phyloP scores from a whole-genome alignment of 176 grass and related monocot species.

The Rhynchospora breviuscula region DNA sequence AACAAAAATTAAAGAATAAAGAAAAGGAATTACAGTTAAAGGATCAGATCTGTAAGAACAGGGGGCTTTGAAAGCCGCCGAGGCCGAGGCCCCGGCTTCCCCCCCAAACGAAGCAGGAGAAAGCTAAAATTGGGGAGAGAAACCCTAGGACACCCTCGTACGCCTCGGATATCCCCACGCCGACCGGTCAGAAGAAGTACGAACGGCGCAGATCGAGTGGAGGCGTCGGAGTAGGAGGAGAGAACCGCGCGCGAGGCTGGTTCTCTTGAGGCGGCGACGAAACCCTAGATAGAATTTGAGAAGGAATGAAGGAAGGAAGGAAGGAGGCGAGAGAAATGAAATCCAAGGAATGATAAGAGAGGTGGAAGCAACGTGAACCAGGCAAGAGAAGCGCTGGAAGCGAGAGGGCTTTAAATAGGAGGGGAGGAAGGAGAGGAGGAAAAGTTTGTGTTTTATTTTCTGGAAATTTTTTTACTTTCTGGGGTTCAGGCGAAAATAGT shows the following conservation, averaged over 20 bases:
- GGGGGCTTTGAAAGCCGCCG: conserved; percentile 99
- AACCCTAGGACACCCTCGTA: conserved; percentile 44
- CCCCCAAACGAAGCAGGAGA: conserved; percentile 83
- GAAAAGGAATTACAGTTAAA: conserved; percentile 20
- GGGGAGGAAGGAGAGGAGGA: background rate
- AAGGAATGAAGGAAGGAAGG: background rate
- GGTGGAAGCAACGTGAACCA: background rate
- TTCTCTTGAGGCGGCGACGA: background rate
- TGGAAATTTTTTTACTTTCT: conserved; percentile 6
- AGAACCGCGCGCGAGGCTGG: background rate
- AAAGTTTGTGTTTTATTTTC: background rate
- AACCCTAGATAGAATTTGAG: conserved; percentile 22
- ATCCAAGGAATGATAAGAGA: background rate
- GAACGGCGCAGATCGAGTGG: background rate
- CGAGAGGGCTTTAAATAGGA: conserved; percentile 26
- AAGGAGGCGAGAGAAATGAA: background rate
- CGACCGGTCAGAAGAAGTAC: conserved; percentile 51
- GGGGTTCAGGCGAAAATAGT: background rate
- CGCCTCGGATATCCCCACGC: conserved; percentile 66
- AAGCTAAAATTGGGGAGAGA: conserved; percentile 34
- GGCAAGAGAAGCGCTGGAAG: conserved; percentile 11
- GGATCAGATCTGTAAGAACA: conserved; percentile 42
- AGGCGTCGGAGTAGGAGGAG: background rate
- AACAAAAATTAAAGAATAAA: background rate
- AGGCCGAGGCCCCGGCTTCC: conserved; percentile 99